These are phyloP conservation scores for Penicillium nordicum DNA, from an alignment of 2,329 filamentous ascomycete species.

Conservation along the genomic window DNA sequence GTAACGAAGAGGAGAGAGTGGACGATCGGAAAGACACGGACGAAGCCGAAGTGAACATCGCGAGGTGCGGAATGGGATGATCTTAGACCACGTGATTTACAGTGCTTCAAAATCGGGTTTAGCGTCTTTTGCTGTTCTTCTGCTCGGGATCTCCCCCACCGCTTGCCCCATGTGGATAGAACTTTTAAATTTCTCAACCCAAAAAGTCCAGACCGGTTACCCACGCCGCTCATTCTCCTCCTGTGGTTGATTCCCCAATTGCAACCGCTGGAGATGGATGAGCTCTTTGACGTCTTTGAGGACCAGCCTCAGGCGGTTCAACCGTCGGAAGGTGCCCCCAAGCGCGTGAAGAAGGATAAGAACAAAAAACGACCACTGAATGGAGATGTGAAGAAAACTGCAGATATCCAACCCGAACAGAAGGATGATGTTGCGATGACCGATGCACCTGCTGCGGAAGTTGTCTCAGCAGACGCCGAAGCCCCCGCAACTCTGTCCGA, in stretches of 20 bases:
- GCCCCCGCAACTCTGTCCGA: slow-evolving; percentile 25
- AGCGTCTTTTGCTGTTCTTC: not conserved
- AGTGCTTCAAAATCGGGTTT: not conserved
- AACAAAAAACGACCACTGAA: slow-evolving; percentile 86
- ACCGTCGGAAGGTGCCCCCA: slow-evolving; percentile 30
- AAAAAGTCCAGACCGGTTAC: slow-evolving; percentile 20
- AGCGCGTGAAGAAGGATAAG: slow-evolving; percentile 54
- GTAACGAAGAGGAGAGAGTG: slow-evolving; percentile 22
- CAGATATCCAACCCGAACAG: slow-evolving; percentile 29
- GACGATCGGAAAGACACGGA: slow-evolving; percentile 25
- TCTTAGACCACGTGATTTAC: slow-evolving; percentile 10
- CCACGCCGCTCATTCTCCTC: slow-evolving; percentile 13
- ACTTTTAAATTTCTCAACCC: slow-evolving; percentile 35
- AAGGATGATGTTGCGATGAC: slow-evolving; percentile 23
- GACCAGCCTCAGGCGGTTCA: slow-evolving; percentile 54
- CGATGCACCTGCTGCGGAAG: slow-evolving; percentile 20
- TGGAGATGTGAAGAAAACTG: slow-evolving; percentile 64
- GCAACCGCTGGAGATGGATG: slow-evolving; percentile 57
- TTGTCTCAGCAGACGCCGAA: slow-evolving; percentile 16
- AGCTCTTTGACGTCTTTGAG: slow-evolving; percentile 79
- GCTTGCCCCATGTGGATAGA: slow-evolving; percentile 25
- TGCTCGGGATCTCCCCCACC: slow-evolving; percentile 16
- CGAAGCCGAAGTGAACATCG: slow-evolving; percentile 23
- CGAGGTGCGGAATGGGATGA: slow-evolving; percentile 24
- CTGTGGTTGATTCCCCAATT: slow-evolving; percentile 15